These are phyloP conservation scores for Skeletonema tropicum DNA, from an alignment of 108 stramenopile genomes.

Conservation along the genomic window DNA sequence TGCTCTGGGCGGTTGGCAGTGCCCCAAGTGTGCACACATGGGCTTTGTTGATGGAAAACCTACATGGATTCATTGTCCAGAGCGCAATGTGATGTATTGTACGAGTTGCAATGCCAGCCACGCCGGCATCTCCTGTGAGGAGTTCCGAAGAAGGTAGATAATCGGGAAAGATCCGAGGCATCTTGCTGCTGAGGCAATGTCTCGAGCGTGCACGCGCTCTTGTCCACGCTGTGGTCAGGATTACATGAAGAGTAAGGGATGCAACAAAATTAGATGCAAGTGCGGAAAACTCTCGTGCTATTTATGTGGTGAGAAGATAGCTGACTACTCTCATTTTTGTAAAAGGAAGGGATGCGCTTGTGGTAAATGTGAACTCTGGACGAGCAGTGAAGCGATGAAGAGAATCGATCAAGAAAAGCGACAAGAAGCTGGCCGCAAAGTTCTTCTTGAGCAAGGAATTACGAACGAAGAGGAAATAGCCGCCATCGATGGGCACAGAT, in stretches of 20 bases:
- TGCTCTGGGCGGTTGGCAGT: background rate
- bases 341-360: constrained; percentile 1
- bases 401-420: constrained; percentile 17
- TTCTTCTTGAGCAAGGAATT: constrained; percentile 11
- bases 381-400: constrained; percentile 14
- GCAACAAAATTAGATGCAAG: constrained; percentile 27
- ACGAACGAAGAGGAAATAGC: constrained; percentile 22
- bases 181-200: constrained; percentile 26
- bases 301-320: constrained; percentile 18
- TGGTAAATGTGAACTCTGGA: constrained; percentile 25
- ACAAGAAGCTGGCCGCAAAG: constrained; percentile 23
- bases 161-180: constrained; percentile 12
- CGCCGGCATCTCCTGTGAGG: constrained; percentile 8
- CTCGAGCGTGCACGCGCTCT: constrained; percentile 6
- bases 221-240: constrained; percentile 21
- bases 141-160: constrained; percentile 3
- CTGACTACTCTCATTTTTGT: constrained; percentile 28
- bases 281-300: constrained; percentile 14
- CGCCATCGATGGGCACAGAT: too few relatives aligned
- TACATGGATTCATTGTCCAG: constrained; percentile 27
- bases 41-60: constrained; percentile 10
- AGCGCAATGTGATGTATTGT: constrained; percentile 16
- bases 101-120: constrained; percentile 24
- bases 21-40: constrained; percentile 1
- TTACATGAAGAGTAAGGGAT: constrained; percentile 18